A percentile compares a stretch with the other conserved stretches of the same genome.
phyloP scores from a whole-genome alignment of 768 basidiomycete species.

The Phylloporus scabripes region DNA sequence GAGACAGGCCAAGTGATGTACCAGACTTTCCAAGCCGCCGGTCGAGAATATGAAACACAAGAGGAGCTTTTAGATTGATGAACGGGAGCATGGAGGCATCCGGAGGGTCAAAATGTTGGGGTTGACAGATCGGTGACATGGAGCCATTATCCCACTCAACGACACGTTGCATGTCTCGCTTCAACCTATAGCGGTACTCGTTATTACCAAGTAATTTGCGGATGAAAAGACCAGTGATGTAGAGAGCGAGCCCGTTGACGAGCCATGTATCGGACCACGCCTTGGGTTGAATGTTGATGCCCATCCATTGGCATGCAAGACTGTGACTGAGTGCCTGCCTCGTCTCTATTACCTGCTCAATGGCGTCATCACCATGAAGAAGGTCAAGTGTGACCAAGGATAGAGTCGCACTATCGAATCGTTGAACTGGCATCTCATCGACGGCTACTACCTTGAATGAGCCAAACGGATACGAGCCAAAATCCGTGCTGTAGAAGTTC shows the following conservation, averaged over 20 bases:
- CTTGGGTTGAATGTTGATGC: constrained; percentile 93
- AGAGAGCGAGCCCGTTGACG: constrained; percentile 88
- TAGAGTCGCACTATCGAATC: constrained; percentile 82
- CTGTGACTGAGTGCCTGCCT: constrained; percentile 82
- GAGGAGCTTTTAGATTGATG: constrained; percentile 90
- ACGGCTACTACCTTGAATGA: constrained; percentile 95
- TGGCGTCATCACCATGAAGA: constrained; percentile 79
- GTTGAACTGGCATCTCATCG: constrained; percentile 75
- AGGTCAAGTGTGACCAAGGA: constrained; percentile 76
- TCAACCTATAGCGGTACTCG: constrained; percentile 91
- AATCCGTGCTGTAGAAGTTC: constrained; percentile 87
- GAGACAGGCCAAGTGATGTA: constrained; percentile 88
- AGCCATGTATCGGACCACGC: constrained; percentile 94
- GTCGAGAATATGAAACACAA: constrained; percentile 96
- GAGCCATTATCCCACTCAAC: constrained; percentile 80
- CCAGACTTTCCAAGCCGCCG: constrained; percentile 91
- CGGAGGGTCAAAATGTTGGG: constrained; percentile 78
- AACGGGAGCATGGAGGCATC: constrained; percentile 76
- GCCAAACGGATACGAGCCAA: constrained; percentile 92
- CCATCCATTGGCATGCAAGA: constrained; percentile 93
- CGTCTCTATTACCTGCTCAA: constrained; percentile 91
- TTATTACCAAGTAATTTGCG: constrained; percentile 89
- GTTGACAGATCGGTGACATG: constrained; percentile 93
- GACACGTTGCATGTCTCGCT: constrained; percentile 94
- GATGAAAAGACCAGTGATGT: constrained; percentile 85